Percentiles rank a stretch among this genome's conserved stretches.
Evolutionary conservation across 2,329 filamentous ascomycete species (phyloP).

Genomic region (Colletotrichum spinosum): DNA sequence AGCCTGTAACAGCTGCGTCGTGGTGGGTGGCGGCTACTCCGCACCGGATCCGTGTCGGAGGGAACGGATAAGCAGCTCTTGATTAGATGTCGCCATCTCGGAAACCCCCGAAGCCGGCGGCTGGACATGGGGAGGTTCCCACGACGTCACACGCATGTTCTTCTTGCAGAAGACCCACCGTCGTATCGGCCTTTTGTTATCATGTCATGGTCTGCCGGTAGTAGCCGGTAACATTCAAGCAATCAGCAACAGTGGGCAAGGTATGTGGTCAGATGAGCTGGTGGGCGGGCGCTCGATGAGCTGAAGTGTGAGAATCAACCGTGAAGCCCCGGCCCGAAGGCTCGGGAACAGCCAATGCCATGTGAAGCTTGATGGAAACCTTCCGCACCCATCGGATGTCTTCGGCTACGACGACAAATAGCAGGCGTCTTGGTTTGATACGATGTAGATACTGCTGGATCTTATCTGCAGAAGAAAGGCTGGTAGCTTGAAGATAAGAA

Average conservation of each 20-base stretch:
- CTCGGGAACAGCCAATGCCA: constrained; percentile 3
- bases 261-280: background rate
- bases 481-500: no score
- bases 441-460: background rate
- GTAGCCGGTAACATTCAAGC: no score
- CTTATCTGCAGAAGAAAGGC: no score
- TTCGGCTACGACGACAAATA: no score
- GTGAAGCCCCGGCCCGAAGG: constrained; percentile 3
- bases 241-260: no score
- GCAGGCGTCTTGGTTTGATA: background rate
- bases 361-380: constrained; percentile 2
- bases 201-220: no score
- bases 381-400: background rate
- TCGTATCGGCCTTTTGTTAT: no score
- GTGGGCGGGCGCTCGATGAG: background rate
- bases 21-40: constrained; percentile 8
- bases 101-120: constrained; percentile 19
- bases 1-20: background rate
- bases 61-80: constrained; percentile 17
- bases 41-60: background rate
- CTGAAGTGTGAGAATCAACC: background rate
- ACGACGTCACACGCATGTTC: no score
- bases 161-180: no score
- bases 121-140: background rate
- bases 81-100: constrained; percentile 22